These are phyloP conservation scores for Suillus weaverae DNA, from an alignment of 768 basidiomycete species.

Conservation along the genomic window DNA sequence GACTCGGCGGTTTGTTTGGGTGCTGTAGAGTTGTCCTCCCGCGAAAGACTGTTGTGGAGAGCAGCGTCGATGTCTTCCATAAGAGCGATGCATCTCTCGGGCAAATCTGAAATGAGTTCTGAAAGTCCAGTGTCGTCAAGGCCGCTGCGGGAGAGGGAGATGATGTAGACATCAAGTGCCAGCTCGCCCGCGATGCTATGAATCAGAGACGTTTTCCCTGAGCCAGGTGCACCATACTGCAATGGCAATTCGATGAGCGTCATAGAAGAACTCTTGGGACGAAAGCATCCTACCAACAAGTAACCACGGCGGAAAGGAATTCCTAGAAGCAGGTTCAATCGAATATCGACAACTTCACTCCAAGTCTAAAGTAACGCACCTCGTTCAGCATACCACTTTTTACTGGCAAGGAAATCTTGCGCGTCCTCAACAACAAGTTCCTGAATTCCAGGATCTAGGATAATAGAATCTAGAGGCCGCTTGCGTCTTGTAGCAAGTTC, in stretches of 20 bases:
- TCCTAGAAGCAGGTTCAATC: slow-evolving; percentile 11
- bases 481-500: slow-evolving; percentile 59
- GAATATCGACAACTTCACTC: neutral
- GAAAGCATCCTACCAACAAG: slow-evolving; percentile 45
- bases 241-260: slow-evolving; percentile 3
- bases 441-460: slow-evolving; percentile 68
- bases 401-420: slow-evolving; percentile 65
- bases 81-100: slow-evolving; percentile 70
- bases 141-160: slow-evolving; percentile 62
- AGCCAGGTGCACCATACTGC: slow-evolving; percentile 71
- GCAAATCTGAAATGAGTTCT: slow-evolving; percentile 59
- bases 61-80: slow-evolving; percentile 89
- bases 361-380: slow-evolving; percentile 34
- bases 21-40: slow-evolving; percentile 20
- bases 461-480: slow-evolving; percentile 64
- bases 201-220: slow-evolving; percentile 79
- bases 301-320: slow-evolving; percentile 84
- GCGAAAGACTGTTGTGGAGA: slow-evolving; percentile 47
- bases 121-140: slow-evolving; percentile 63
- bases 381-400: slow-evolving; percentile 70
- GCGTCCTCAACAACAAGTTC: slow-evolving; percentile 69
- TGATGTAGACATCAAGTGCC: slow-evolving; percentile 68
- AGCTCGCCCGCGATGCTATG: slow-evolving; percentile 79
- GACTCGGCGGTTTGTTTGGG: neutral
- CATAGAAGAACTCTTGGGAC: neutral